These are phyloP conservation scores for Seiridium cupressi DNA, from an alignment of 2,329 filamentous ascomycete genomes.

Conservation along the genomic window DNA sequence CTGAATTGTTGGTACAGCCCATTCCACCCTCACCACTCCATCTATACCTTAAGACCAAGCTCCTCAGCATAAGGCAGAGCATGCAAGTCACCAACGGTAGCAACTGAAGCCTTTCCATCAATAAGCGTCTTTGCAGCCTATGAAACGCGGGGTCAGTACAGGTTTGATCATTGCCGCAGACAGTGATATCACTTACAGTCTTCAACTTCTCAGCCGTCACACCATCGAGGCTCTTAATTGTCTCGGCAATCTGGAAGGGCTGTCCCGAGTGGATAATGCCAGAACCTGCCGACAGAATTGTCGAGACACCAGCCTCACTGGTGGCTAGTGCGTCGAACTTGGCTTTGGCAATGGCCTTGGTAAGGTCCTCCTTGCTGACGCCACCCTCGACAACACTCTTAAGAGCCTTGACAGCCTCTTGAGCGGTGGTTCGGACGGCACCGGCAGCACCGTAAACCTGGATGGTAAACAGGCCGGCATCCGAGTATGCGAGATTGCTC, in stretches of 20 bases:
- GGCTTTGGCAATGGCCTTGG: slow-evolving; percentile 88
- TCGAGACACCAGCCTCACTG: slow-evolving; percentile 73
- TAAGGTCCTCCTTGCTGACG: slow-evolving; percentile 79
- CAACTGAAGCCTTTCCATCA: slow-evolving; percentile 84
- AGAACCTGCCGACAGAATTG: slow-evolving; percentile 80
- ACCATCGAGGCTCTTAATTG: slow-evolving; percentile 74
- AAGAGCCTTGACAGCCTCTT: slow-evolving; percentile 75
- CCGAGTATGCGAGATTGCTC: slow-evolving; percentile 82
- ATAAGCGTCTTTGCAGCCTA: slow-evolving; percentile 87
- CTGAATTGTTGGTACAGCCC: slow-evolving; percentile 40
- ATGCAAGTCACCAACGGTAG: slow-evolving; percentile 87
- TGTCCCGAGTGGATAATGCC: slow-evolving; percentile 79
- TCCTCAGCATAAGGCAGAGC: slow-evolving; percentile 91
- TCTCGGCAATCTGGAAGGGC: slow-evolving; percentile 78
- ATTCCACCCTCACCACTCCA: slow-evolving; percentile 25
- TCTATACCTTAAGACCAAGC: slow-evolving; percentile 91
- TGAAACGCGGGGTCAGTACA: slow-evolving; percentile 24
- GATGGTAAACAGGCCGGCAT: slow-evolving; percentile 86
- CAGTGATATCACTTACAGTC: slow-evolving; percentile 59
- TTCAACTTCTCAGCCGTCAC: slow-evolving; percentile 85
- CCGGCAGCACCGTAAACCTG: slow-evolving; percentile 73
- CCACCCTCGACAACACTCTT: slow-evolving; percentile 77
- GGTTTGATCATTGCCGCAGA: slow-evolving; percentile 3
- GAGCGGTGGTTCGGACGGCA: slow-evolving; percentile 71
- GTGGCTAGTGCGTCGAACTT: slow-evolving; percentile 89